Evolutionary conservation across 257 asterid species (phyloP).

Genomic region (Pogostemon cablin): DNA sequence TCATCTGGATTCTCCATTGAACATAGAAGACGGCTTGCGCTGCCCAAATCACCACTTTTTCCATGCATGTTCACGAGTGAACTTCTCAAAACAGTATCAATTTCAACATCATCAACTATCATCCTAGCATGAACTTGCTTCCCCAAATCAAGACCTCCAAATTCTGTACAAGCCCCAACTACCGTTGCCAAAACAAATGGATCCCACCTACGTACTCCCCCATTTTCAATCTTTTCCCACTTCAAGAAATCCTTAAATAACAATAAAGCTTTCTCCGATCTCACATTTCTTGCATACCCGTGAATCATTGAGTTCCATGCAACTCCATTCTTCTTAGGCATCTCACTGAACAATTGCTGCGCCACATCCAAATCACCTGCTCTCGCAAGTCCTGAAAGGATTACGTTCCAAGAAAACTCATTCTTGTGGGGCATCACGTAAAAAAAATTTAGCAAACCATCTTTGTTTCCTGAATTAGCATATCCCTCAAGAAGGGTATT

Average conservation of each 20-base stretch:
- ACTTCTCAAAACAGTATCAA: constrained; percentile 69
- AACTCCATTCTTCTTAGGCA: constrained; percentile 69
- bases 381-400: constrained; percentile 53
- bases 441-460: constrained; percentile 45
- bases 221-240: constrained; percentile 38
- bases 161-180: constrained; percentile 63
- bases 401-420: constrained; percentile 77
- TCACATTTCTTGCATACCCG: constrained; percentile 59
- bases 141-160: constrained; percentile 54
- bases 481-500: constrained; percentile 77
- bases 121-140: constrained; percentile 77
- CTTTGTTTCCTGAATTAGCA: constrained; percentile 46
- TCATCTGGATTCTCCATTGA: constrained; percentile 59
- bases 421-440: constrained; percentile 56
- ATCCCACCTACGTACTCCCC: constrained; percentile 41
- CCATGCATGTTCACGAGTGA: constrained; percentile 83
- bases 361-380: constrained; percentile 62
- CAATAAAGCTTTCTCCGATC: constrained; percentile 48
- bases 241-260: constrained; percentile 55
- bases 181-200: constrained; percentile 63
- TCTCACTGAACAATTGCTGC: constrained; percentile 44
- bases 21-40: constrained; percentile 46
- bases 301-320: constrained; percentile 78
- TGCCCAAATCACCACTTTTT: constrained; percentile 68
- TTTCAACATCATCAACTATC: constrained; percentile 50